These are phyloP conservation scores for Polyplosphaeria fusca DNA, from an alignment of 495 filamentous ascomycete genomes.

Conservation along the genomic window DNA sequence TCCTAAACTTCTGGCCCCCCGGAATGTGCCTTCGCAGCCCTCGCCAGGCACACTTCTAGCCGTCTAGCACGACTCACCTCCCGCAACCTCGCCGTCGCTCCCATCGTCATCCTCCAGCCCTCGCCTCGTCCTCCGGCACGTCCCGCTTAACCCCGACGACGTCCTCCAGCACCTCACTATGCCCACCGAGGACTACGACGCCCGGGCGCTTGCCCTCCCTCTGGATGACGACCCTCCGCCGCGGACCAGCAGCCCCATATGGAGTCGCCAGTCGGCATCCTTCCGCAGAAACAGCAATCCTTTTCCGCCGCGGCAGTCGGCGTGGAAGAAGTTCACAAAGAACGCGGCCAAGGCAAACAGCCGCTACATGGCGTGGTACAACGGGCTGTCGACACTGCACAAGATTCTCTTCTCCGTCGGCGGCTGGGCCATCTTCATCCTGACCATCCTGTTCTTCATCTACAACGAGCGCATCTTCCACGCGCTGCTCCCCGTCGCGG, in stretches of 20 bases:
- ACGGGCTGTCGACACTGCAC: conserved; percentile 59
- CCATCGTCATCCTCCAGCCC: conserved; percentile 12
- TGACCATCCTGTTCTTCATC: conserved; percentile 64
- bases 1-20: background rate
- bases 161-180: background rate
- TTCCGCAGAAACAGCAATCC: conserved; percentile 43
- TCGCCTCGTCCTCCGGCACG: background rate
- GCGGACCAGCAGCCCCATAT: conserved; percentile 39
- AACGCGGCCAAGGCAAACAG: conserved; percentile 45
- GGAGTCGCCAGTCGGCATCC: conserved; percentile 43
- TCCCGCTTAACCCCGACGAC: background rate
- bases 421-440: conserved; percentile 47
- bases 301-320: conserved; percentile 31
- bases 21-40: background rate
- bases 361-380: conserved; percentile 43
- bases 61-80: too few species aligned
- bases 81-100: background rate
- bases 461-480: conserved; percentile 76
- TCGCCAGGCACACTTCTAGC: background rate
- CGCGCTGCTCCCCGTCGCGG: conserved; percentile 64
- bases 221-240: conserved; percentile 41
- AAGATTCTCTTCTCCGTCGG: conserved; percentile 54
- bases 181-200: conserved; percentile 38
- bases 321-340: conserved; percentile 49
- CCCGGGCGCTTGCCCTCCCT: conserved; percentile 62